Evolutionary conservation across 352 stramenopile species (phyloP).

Genomic region (Pythium vanterpoolii): DNA sequence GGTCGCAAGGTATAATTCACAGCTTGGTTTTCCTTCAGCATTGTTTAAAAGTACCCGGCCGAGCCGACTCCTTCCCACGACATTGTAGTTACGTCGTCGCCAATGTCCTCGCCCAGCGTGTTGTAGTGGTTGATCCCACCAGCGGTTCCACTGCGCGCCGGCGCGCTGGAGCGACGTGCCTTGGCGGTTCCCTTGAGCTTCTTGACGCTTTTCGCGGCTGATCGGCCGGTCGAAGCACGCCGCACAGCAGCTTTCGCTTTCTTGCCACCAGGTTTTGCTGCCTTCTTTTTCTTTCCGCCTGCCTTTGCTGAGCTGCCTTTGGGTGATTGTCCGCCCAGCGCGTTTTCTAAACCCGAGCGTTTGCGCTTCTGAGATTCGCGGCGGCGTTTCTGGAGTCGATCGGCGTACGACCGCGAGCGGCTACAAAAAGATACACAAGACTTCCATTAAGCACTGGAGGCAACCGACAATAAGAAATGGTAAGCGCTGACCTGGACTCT

Average conservation of each 20-base stretch:
- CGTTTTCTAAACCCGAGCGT: slow-evolving; percentile 17
- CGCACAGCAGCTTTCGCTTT: slow-evolving; percentile 11
- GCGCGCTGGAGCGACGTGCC: slow-evolving; percentile 34
- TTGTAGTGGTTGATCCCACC: slow-evolving; percentile 61
- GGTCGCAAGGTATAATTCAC: too few species aligned
- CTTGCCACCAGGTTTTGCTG: slow-evolving; percentile 9
- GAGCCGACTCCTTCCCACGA: slow-evolving; percentile 70
- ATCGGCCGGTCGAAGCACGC: slow-evolving; percentile 14
- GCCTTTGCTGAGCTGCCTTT: background rate
- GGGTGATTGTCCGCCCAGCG: background rate
- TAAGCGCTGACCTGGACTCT: slow-evolving; percentile 42
- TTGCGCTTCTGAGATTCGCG: slow-evolving; percentile 52
- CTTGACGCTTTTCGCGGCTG: slow-evolving; percentile 1
- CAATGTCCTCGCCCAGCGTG: slow-evolving; percentile 36
- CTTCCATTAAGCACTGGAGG: background rate
- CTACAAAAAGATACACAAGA: background rate
- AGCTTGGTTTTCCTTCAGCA: background rate
- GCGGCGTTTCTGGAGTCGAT: slow-evolving; percentile 39
- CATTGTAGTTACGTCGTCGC: slow-evolving; percentile 59
- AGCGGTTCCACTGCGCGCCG: slow-evolving; percentile 6
- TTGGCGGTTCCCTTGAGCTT: background rate
- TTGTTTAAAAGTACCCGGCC: slow-evolving; percentile 49
- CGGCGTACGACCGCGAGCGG: slow-evolving; percentile 45
- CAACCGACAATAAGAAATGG: background rate
- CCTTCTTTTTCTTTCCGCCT: slow-evolving; percentile 6